A percentile compares a stretch with the other conserved stretches of the same genome.
phyloP scores from a whole-genome alignment of 2,329 filamentous ascomycete genomes.

The Tolypocladium cylindrosporum region DNA sequence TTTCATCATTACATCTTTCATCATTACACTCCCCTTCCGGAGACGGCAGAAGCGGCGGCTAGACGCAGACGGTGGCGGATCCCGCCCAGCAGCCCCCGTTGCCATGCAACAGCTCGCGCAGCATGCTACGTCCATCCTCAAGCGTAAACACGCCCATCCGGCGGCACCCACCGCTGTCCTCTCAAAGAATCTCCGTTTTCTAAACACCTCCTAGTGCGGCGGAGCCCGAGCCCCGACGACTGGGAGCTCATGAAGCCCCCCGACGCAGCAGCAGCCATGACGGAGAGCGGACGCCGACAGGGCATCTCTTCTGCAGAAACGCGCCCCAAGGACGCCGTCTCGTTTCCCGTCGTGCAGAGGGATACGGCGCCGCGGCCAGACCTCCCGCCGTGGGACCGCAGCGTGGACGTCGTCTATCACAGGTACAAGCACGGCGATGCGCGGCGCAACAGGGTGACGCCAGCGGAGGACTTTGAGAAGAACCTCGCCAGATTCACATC shows the following conservation, averaged over 20 bases:
- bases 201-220: not conserved
- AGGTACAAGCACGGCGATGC: conserved; percentile 5
- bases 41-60: too few relatives aligned
- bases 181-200: not conserved
- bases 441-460: not conserved
- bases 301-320: not conserved
- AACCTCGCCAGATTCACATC: conserved; percentile 13
- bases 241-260: not conserved
- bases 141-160: not conserved
- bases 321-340: not conserved
- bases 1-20: not conserved
- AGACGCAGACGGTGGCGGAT: not conserved
- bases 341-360: not conserved
- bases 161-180: not conserved
- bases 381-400: conserved; percentile 24
- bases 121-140: not conserved
- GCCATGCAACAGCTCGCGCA: conserved; percentile 1
- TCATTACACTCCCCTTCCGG: not conserved
- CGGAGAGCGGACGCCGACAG: not conserved
- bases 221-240: not conserved
- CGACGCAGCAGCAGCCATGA: not conserved
- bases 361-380: not conserved
- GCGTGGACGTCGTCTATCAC: conserved; percentile 25
- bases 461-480: conserved; percentile 6
- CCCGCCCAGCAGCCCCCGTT: not conserved